Percentiles rank a stretch among this genome's conserved stretches.
Evolutionary conservation across 1,284 basidiomycete genomes (phyloP).

Genomic region (Apiotrichum brassicae): DNA sequence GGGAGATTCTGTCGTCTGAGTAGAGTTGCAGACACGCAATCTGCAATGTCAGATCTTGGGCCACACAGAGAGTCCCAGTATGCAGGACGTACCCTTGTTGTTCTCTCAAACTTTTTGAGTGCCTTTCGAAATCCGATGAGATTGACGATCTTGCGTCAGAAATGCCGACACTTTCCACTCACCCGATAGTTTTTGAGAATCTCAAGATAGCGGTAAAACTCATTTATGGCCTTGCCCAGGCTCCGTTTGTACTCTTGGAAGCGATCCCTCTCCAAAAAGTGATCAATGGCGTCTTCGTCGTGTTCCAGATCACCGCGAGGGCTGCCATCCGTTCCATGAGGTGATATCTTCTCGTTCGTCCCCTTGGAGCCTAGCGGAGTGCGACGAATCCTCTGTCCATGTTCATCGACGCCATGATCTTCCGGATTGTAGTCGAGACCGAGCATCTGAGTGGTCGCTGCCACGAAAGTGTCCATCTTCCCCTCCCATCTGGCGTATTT

Average conservation of each 20-base stretch:
- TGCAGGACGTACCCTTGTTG: constrained; percentile 80
- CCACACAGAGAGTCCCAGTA: constrained; percentile 79
- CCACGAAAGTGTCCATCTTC: neutral
- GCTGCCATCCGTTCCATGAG: neutral
- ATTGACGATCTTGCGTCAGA: constrained; percentile 56
- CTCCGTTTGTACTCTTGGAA: constrained; percentile 60
- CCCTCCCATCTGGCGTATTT: neutral
- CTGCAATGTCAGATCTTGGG: no score
- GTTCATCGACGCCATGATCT: neutral
- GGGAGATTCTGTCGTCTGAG: constrained; percentile 61
- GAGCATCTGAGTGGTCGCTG: neutral
- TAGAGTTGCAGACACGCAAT: constrained; percentile 59
- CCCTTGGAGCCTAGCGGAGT: no score
- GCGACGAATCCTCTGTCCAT: neutral
- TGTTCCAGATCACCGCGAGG: neutral
- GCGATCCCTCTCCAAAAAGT: constrained; percentile 70
- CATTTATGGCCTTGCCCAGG: constrained; percentile 71
- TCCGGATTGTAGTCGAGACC: neutral
- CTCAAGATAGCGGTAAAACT: constrained; percentile 74
- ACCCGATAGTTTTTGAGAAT: constrained; percentile 71
- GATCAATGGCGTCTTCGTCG: constrained; percentile 25
- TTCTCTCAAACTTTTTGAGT: constrained; percentile 89
- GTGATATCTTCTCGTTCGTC: neutral
- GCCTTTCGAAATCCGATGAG: constrained; percentile 84
- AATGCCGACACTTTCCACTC: neutral